phyloP scores from a whole-genome alignment of 169 alveolate genomes.

The Eimeria necatrix region DNA sequence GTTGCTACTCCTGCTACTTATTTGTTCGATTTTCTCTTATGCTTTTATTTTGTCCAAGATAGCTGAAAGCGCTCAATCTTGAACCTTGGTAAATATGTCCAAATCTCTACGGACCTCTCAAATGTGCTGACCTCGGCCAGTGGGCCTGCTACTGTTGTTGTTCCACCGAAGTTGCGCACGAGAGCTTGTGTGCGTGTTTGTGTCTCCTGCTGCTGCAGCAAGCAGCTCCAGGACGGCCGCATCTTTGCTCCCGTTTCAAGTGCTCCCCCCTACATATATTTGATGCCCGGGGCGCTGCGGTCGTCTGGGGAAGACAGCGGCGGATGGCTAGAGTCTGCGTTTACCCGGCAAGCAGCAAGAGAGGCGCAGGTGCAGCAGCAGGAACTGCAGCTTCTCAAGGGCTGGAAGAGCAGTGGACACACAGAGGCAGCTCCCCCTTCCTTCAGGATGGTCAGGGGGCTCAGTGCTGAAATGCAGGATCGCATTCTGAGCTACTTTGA shows the following conservation, averaged over 20 bases:
- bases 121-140: no score
- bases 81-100: no score
- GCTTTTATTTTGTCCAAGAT: not conserved
- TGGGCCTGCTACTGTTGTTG: not conserved
- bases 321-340: slow-evolving; percentile 60
- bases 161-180: not conserved
- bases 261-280: slow-evolving; percentile 3
- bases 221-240: not conserved
- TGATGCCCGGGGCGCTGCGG: slow-evolving; percentile 60
- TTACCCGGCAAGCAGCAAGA: not conserved
- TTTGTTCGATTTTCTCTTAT: not conserved
- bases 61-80: no score
- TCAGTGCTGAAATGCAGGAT: not conserved
- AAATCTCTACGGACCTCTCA: no score
- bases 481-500: not conserved
- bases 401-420: not conserved
- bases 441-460: slow-evolving; percentile 2
- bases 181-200: not conserved
- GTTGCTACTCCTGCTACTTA: not conserved
- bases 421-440: slow-evolving; percentile 35
- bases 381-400: not conserved
- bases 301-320: slow-evolving; percentile 74
- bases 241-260: not conserved
- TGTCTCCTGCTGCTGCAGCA: not conserved
- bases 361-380: not conserved